Evolutionary conservation across 2,329 filamentous ascomycete genomes (phyloP).

Genomic region (Xylariaceae sp.): DNA sequence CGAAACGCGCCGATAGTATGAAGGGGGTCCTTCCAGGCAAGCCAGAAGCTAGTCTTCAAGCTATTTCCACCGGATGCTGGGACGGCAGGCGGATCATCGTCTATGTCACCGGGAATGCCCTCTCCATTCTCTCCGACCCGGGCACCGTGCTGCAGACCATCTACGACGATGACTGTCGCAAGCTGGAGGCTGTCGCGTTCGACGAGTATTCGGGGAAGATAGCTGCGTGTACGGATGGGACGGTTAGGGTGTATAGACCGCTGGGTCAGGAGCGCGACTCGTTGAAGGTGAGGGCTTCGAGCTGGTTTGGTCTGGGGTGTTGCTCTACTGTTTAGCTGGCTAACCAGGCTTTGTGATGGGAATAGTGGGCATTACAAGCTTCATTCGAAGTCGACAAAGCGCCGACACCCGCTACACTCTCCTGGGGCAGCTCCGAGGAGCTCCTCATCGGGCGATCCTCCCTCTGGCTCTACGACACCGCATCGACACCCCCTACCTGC

Average conservation of each 20-base stretch:
- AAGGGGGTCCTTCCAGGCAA: constrained; percentile 45
- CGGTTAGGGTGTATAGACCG: constrained; percentile 74
- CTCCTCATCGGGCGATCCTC: constrained; percentile 68
- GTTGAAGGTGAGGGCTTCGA: constrained; percentile 55
- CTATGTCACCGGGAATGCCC: constrained; percentile 84
- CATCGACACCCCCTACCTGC: constrained; percentile 43
- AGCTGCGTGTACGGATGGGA: constrained; percentile 61
- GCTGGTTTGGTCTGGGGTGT: neutral
- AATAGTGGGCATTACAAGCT: constrained; percentile 60
- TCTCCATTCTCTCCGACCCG: constrained; percentile 74
- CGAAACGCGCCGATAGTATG: constrained; percentile 34
- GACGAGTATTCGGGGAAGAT: constrained; percentile 83
- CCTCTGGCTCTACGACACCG: constrained; percentile 62
- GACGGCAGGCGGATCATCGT: constrained; percentile 38
- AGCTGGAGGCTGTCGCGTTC: constrained; percentile 69
- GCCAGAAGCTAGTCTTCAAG: constrained; percentile 44
- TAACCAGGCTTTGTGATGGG: constrained; percentile 12
- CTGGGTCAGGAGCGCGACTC: constrained; percentile 64
- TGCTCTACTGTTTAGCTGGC: neutral
- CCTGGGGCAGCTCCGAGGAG: constrained; percentile 84
- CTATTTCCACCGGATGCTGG: constrained; percentile 44
- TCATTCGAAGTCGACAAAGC: constrained; percentile 50
- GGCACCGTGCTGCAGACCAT: constrained; percentile 79
- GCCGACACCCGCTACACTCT: constrained; percentile 51
- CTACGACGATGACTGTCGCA: constrained; percentile 69